Percentiles rank a stretch among this genome's conserved stretches.
Evolutionary conservation across 2,329 filamentous ascomycete species (phyloP).

Genomic region (Talaromyces sp.): DNA sequence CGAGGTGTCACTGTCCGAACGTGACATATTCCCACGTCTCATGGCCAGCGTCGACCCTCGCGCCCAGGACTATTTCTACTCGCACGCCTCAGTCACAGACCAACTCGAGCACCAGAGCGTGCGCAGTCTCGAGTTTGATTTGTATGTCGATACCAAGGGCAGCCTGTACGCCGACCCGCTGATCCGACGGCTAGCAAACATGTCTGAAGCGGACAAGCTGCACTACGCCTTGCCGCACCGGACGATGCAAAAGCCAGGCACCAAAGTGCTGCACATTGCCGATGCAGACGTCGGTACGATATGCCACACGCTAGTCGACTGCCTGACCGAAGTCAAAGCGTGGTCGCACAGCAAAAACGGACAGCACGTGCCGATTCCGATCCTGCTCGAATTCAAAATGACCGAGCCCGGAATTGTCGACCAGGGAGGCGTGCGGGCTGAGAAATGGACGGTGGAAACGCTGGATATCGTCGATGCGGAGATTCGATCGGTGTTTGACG

Average conservation of each 20-base stretch:
- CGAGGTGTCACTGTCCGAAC: constrained; percentile 10
- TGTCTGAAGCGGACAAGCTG: constrained; percentile 8
- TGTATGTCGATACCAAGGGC: constrained; percentile 9
- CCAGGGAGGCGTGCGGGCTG: constrained; percentile 9
- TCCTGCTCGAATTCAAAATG: constrained; percentile 13
- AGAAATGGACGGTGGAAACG: constrained; percentile 10
- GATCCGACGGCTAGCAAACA: constrained; percentile 10
- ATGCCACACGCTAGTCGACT: constrained; percentile 11
- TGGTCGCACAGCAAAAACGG: constrained; percentile 5
- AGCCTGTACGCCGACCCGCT: constrained; percentile 10
- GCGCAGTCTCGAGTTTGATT: constrained; percentile 12
- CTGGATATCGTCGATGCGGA: constrained; percentile 9
- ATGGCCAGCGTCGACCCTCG: constrained; percentile 8
- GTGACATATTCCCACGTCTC: constrained; percentile 5
- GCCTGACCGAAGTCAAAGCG: constrained; percentile 7
- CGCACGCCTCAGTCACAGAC: constrained; percentile 11
- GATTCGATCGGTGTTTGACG: constrained; percentile 10
- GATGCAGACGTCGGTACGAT: constrained; percentile 11
- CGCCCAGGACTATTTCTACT: constrained; percentile 10
- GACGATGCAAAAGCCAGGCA: constrained; percentile 10
- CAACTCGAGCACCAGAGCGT: constrained; percentile 11
- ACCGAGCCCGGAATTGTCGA: constrained; percentile 6
- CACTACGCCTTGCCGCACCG: constrained; percentile 8
- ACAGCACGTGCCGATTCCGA: constrained; percentile 11
- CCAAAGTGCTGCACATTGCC: constrained; percentile 12